Percentiles rank a stretch among this genome's conserved stretches.
These are phyloP conservation scores for Lecanoromycetidae sp. DNA, from an alignment of 2,329 filamentous ascomycete species.

Conservation along the genomic window DNA sequence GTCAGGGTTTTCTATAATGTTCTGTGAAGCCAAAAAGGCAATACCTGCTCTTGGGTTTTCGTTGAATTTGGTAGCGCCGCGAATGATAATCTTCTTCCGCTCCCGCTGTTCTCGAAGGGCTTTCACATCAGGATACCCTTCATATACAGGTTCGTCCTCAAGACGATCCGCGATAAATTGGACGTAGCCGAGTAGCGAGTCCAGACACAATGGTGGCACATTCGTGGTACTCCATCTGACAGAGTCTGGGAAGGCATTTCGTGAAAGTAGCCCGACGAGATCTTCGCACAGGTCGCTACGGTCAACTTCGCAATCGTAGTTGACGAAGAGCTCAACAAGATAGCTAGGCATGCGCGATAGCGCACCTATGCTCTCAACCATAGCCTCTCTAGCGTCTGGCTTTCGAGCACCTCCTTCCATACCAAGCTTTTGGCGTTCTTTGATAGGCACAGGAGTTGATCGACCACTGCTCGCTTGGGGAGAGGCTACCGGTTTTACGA, in stretches of 20 bases:
- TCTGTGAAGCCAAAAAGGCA: slow-evolving; percentile 70
- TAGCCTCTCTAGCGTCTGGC: slow-evolving; percentile 90
- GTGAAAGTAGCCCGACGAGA: slow-evolving; percentile 79
- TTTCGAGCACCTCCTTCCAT: slow-evolving; percentile 84
- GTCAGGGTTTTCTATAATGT: slow-evolving; percentile 65
- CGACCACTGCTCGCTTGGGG: slow-evolving; percentile 67
- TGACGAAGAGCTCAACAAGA: slow-evolving; percentile 90
- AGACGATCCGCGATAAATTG: slow-evolving; percentile 84
- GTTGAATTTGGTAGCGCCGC: slow-evolving; percentile 83
- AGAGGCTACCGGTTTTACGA: slow-evolving; percentile 68
- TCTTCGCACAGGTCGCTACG: slow-evolving; percentile 88
- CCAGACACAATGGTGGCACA: slow-evolving; percentile 85
- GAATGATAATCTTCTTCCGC: slow-evolving; percentile 78
- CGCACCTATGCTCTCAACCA: slow-evolving; percentile 93
- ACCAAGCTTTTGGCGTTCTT: slow-evolving; percentile 83
- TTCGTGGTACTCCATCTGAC: slow-evolving; percentile 99
- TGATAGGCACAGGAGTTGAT: slow-evolving; percentile 79
- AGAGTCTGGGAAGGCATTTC: slow-evolving; percentile 92
- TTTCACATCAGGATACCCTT: slow-evolving; percentile 55
- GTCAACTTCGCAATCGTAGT: slow-evolving; percentile 94
- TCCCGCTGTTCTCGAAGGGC: slow-evolving; percentile 58
- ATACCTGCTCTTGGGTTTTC: slow-evolving; percentile 85
- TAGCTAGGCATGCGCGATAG: slow-evolving; percentile 87
- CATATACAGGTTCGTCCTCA: slow-evolving; percentile 52
- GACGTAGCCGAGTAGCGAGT: slow-evolving; percentile 79